These are phyloP conservation scores for Nicotiana noctiflora DNA, from an alignment of 257 asterid species.

Conservation along the genomic window DNA sequence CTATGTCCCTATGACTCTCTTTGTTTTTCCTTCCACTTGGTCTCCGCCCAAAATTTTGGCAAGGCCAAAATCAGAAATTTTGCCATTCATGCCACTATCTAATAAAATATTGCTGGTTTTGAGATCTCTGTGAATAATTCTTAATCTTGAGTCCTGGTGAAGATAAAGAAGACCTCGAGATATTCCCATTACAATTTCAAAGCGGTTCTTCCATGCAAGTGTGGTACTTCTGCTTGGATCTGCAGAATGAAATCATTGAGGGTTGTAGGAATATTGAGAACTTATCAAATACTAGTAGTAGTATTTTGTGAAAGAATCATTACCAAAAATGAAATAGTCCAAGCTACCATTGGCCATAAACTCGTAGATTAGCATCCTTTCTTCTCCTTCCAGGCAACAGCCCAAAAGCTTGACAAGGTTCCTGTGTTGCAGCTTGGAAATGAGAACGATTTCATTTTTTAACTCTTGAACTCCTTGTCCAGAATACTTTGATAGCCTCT, in stretches of 20 bases:
- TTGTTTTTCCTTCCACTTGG: conserved; percentile 8
- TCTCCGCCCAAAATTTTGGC: conserved; percentile 17
- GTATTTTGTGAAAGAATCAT: background rate
- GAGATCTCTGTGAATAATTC: conserved; percentile 20
- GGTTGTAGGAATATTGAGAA: background rate
- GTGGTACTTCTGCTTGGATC: background rate
- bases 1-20: conserved; percentile 17
- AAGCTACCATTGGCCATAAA: conserved; percentile 19
- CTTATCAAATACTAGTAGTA: background rate
- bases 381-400: conserved; percentile 11
- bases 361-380: conserved; percentile 16
- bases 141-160: conserved; percentile 20
- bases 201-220: conserved; percentile 14
- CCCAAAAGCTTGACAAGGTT: conserved; percentile 19
- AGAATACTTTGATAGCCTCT: conserved; percentile 12
- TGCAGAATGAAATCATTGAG: background rate
- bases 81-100: conserved; percentile 14
- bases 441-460: conserved; percentile 5
- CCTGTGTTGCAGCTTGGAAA: conserved; percentile 22
- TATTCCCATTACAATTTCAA: conserved; percentile 12
- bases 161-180: conserved; percentile 20
- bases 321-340: conserved; percentile 18
- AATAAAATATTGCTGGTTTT: conserved; percentile 18
- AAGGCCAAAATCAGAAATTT: conserved; percentile 17
- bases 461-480: conserved; percentile 11